Base-by-base conservation (phyloP, 1,139 yeast genomes). In the Candida dubliniensis region DNA sequence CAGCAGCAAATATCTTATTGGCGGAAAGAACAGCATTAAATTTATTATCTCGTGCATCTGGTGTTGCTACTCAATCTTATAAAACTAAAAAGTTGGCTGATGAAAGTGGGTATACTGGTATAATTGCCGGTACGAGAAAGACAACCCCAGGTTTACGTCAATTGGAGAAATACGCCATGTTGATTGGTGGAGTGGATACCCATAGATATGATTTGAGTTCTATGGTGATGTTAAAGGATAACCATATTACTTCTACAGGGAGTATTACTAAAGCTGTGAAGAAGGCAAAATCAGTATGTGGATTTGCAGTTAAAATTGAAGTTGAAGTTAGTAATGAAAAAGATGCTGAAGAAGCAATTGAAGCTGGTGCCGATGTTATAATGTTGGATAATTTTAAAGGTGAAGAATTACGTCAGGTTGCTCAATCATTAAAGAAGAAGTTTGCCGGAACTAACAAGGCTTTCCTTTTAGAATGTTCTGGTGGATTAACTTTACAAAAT, bases 221-320 rank as follows among this genome's bases (percentile, higher is more conserved):
- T 4, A 91, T 91, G 98, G 95, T 91, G 3, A 91, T 91, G 98
- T 78, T 91, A 56, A 91, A 91, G 64, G 98, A 91, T 60, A 91
- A 91, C 65, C 98, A 93, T 61, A 79, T 91, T 42, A 85, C 93
- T 79, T 84, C 96, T 8, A 87, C 95, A 1, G 97, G 97, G 0
- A 87, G 96, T 34, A 91, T 91, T 53, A 87, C 95, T 8, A 70
- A 77, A 41, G 98, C 98, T 1, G 93, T 93, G 4, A 57, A 69
- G 39, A 75, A 77, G 47, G 98, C 98, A 1, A 77, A 88, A 45
- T 68, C 74, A 11, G 96, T 85, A 1, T 88, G 91, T 58, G 98
- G 98, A 3, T 91, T 91, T 66, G 81, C 96, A 2, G 76, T 86
- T 38, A 93, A 93, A 66, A 85, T 93, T 43, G 98, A 91, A 63